Evolutionary conservation across 495 filamentous ascomycete genomes (phyloP).

Genomic region (Penicillium egyptiacum): DNA sequence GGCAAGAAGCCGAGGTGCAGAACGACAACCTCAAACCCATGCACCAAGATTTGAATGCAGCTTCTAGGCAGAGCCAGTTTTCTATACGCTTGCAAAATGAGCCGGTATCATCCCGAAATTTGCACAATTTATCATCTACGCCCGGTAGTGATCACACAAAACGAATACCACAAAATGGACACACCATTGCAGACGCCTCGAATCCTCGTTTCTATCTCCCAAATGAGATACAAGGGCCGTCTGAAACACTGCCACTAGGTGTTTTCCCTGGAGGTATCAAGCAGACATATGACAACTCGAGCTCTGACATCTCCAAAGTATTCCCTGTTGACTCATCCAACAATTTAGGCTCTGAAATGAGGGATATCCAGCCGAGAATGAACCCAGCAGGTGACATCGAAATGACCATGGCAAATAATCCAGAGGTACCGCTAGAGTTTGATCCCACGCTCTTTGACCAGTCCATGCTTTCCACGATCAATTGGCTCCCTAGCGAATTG

Average conservation of each 20-base stretch:
- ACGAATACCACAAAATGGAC: slow-evolving; percentile 9
- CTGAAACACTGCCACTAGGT: slow-evolving; percentile 10
- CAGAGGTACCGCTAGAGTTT: slow-evolving; percentile 28
- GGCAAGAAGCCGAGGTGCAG: slow-evolving; percentile 18
- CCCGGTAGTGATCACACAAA: background rate
- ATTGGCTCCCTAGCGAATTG: slow-evolving; percentile 40
- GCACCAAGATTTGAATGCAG: slow-evolving; percentile 3
- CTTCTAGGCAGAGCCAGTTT: slow-evolving; percentile 24
- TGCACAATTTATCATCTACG: slow-evolving; percentile 3
- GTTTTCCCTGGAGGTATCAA: slow-evolving; percentile 14
- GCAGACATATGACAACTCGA: slow-evolving; percentile 17
- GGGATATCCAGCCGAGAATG: slow-evolving; percentile 20
- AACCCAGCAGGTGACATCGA: slow-evolving; percentile 17
- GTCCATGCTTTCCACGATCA: slow-evolving; percentile 33
- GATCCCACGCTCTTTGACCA: slow-evolving; percentile 28
- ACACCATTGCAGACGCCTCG: slow-evolving; percentile 1
- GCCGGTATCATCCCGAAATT: slow-evolving; percentile 12
- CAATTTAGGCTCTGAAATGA: slow-evolving; percentile 12
- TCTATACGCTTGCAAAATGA: slow-evolving; percentile 16
- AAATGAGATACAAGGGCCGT: slow-evolving; percentile 6
- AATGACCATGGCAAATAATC: slow-evolving; percentile 24
- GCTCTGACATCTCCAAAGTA: slow-evolving; percentile 12
- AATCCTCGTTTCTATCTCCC: slow-evolving; percentile 15
- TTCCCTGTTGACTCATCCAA: slow-evolving; percentile 13
- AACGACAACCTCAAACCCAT: slow-evolving; percentile 5